phyloP scores from a whole-genome alignment of 2,329 filamentous ascomycete genomes.

The Mariannaea sp. region DNA sequence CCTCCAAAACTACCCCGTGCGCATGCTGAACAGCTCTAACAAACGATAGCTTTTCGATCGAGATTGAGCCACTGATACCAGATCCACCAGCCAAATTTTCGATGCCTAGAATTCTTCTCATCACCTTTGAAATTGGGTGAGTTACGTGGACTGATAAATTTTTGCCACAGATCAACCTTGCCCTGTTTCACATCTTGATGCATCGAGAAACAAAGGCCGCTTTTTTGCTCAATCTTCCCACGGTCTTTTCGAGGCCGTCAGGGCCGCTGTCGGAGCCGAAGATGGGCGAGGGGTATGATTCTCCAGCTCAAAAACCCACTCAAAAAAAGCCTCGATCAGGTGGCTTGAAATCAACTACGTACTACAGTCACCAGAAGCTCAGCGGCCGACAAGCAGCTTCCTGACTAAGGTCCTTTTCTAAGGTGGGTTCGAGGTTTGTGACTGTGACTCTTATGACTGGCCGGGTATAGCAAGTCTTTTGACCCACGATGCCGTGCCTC shows the following conservation, averaged over 20 bases:
- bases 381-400: too few species aligned
- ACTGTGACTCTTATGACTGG: neutral
- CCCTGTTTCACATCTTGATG: constrained; percentile 3
- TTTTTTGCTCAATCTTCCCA: too few species aligned
- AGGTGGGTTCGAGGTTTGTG: too few species aligned
- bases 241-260: too few species aligned
- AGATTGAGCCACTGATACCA: constrained; percentile 31
- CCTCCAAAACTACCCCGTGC: neutral
- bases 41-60: constrained; percentile 22
- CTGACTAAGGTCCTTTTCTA: too few species aligned
- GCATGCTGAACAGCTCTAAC: constrained; percentile 1
- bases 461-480: neutral
- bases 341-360: neutral
- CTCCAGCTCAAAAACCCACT: too few species aligned
- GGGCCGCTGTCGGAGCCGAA: too few species aligned
- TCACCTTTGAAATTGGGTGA: neutral
- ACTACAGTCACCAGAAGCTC: too few species aligned
- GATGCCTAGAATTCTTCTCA: constrained; percentile 19
- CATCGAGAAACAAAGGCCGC: too few species aligned
- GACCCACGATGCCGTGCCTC: constrained; percentile 11
- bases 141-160: neutral
- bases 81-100: constrained; percentile 31
- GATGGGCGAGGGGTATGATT: too few species aligned
- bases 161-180: constrained; percentile 1
- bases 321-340: neutral